Percentiles rank a stretch among this genome's conserved stretches.
Evolutionary conservation across 805 yeast genomes (phyloP).

Genomic region (Pichia californica): DNA sequence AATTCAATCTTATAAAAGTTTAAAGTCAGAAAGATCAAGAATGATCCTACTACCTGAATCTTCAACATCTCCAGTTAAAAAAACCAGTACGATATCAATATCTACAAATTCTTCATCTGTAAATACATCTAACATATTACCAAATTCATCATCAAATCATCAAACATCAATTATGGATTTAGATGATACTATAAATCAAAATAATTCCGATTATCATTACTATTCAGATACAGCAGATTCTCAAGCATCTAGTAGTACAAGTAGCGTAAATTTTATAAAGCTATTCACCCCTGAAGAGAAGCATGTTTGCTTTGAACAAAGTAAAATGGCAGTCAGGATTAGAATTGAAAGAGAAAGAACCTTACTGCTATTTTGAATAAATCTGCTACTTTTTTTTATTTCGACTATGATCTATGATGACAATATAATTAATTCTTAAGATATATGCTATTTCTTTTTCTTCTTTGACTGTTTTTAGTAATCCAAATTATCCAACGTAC

Average conservation of each 20-base stretch:
- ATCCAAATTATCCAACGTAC: no score
- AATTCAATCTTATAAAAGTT: conserved; percentile 12
- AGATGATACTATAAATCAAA: conserved; percentile 8
- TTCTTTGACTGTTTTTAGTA: no score
- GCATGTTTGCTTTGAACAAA: conserved; percentile 24
- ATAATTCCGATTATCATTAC: conserved; percentile 12
- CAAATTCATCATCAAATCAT: background rate
- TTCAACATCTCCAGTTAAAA: conserved; percentile 1
- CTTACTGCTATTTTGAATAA: background rate
- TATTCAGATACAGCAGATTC: conserved; percentile 16
- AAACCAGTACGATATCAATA: background rate
- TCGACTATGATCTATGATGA: no score
- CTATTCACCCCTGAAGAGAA: conserved; percentile 24
- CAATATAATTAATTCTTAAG: no score
- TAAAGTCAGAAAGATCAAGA: conserved; percentile 16
- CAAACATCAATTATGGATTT: conserved; percentile 4
- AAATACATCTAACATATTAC: no score
- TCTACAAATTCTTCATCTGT: no score
- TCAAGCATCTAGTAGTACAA: conserved; percentile 11
- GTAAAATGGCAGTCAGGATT: conserved; percentile 28
- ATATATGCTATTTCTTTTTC: no score
- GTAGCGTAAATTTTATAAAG: conserved; percentile 9
- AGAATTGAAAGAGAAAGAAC: conserved; percentile 30
- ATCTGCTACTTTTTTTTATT: background rate
- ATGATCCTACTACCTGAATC: conserved; percentile 7